These are phyloP conservation scores for Beauveria varroae DNA, from an alignment of 2,329 filamentous ascomycete genomes.

Conservation along the genomic window DNA sequence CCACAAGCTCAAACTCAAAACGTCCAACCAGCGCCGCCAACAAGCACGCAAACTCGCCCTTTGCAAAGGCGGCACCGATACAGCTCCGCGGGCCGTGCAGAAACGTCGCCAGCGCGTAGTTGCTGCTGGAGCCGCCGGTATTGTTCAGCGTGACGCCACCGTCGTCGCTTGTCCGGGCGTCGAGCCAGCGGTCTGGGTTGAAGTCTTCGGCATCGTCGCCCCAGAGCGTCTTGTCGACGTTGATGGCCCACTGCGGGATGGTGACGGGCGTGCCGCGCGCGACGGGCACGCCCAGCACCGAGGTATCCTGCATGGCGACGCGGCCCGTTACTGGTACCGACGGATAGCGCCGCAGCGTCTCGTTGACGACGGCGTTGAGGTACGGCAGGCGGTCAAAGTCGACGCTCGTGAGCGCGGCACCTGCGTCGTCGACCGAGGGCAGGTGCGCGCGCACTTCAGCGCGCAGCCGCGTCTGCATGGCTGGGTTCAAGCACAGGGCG, in stretches of 20 bases:
- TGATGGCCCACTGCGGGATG: slow-evolving; percentile 59
- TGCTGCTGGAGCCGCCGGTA: slow-evolving; percentile 61
- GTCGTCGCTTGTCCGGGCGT: slow-evolving; percentile 20
- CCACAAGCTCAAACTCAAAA: slow-evolving; percentile 55
- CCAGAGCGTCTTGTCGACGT: slow-evolving; percentile 64
- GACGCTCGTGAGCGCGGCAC: slow-evolving; percentile 20
- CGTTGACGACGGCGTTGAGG: slow-evolving; percentile 61
- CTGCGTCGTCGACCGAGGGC: slow-evolving; percentile 35
- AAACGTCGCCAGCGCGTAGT: slow-evolving; percentile 76
- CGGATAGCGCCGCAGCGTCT: slow-evolving; percentile 65
- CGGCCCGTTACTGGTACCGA: slow-evolving; percentile 68
- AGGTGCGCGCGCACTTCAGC: slow-evolving; percentile 57
- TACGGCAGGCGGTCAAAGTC: slow-evolving; percentile 65
- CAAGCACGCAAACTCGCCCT: slow-evolving; percentile 77
- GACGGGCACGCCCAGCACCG: slow-evolving; percentile 55
- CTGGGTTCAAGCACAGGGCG: slow-evolving; percentile 56
- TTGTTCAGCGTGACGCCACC: slow-evolving; percentile 17
- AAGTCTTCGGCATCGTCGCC: slow-evolving; percentile 67
- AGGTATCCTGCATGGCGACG: slow-evolving; percentile 55
- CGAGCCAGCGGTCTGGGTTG: slow-evolving; percentile 71
- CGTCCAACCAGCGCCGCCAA: slow-evolving; percentile 69
- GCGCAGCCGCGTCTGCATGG: slow-evolving; percentile 59
- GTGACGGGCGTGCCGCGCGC: slow-evolving; percentile 65
- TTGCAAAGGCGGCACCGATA: slow-evolving; percentile 75
- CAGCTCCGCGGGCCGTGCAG: slow-evolving; percentile 80